Percentiles rank a stretch among this genome's conserved stretches.
phyloP scores from a whole-genome alignment of 352 stramenopile genomes.

The Globisporangium okanoganense region DNA sequence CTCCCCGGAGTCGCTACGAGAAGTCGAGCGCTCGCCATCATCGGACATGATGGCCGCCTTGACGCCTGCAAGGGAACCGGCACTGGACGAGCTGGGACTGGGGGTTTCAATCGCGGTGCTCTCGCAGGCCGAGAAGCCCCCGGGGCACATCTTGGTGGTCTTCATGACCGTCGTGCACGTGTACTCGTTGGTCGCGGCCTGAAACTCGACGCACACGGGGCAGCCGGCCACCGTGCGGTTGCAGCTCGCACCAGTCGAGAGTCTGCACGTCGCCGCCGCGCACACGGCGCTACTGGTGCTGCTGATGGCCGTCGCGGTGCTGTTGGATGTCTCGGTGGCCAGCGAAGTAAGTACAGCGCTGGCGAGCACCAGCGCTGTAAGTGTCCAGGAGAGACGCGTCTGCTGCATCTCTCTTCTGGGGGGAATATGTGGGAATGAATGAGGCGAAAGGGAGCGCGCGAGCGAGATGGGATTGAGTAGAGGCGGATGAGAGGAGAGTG shows the following conservation, averaged over 20 bases:
- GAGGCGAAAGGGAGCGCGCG: not conserved
- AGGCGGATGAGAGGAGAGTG: not conserved
- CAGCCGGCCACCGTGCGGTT: constrained; percentile 11
- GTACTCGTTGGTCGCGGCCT: not conserved
- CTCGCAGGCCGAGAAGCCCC: not conserved
- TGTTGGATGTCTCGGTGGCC: not conserved
- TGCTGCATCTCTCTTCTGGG: not conserved
- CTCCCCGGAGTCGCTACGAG: not conserved
- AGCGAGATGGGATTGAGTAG: too few relatives aligned
- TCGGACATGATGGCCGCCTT: not conserved
- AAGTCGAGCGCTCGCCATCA: not conserved
- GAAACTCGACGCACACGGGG: constrained; percentile 12
- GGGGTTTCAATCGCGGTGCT: not conserved
- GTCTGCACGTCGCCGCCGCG: constrained; percentile 4
- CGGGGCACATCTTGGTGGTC: constrained; percentile 5
- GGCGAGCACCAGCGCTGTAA: constrained; percentile 5
- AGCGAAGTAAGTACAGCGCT: not conserved
- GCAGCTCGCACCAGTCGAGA: constrained; percentile 4
- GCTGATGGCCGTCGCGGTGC: not conserved
- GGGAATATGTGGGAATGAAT: not conserved
- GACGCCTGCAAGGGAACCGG: not conserved
- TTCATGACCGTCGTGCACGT: constrained; percentile 9
- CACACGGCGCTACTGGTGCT: not conserved
- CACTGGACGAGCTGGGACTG: not conserved
- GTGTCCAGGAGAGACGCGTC: constrained; percentile 1